A percentile compares a stretch with the other conserved stretches of the same genome.
phyloP scores from a whole-genome alignment of 176 grass and related monocot species.

The Leersia perrieri region DNA sequence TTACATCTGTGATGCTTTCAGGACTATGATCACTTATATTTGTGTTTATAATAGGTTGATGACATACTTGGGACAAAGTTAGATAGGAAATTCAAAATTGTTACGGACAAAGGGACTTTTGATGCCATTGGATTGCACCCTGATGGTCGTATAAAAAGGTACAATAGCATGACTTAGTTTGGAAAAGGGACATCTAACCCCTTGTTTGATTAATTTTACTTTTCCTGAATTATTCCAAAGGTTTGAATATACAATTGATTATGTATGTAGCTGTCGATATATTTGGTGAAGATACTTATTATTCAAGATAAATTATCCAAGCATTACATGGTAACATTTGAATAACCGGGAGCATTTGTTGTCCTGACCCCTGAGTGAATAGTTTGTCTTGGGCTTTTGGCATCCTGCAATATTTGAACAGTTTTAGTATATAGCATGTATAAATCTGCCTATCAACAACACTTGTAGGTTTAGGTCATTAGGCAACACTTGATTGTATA shows the following conservation, averaged over 20 bases:
- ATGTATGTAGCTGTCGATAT: constrained; percentile 2
- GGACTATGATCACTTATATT: constrained; percentile 13
- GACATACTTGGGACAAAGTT: constrained; percentile 91
- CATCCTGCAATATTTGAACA: neutral
- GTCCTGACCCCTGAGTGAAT: neutral
- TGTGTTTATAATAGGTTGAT: constrained; percentile 61
- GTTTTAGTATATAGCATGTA: neutral
- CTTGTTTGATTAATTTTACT: neutral
- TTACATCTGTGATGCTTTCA: constrained; percentile 11
- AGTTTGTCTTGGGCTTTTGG: neutral
- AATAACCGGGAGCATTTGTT: neutral
- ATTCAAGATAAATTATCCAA: neutral
- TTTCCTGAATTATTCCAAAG: neutral
- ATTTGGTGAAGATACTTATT: neutral
- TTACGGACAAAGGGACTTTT: constrained; percentile 91
- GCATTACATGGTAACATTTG: neutral
- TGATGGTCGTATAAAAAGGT: constrained; percentile 81
- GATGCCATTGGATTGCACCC: constrained; percentile 96
- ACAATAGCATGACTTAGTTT: neutral
- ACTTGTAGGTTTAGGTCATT: neutral
- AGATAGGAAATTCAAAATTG: constrained; percentile 77
- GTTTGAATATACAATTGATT: neutral
- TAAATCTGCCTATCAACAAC: neutral
- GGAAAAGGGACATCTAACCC: neutral
- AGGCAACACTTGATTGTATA: neutral